Evolutionary conservation across 768 basidiomycete genomes (phyloP).

Genomic region (Terana coerulea): DNA sequence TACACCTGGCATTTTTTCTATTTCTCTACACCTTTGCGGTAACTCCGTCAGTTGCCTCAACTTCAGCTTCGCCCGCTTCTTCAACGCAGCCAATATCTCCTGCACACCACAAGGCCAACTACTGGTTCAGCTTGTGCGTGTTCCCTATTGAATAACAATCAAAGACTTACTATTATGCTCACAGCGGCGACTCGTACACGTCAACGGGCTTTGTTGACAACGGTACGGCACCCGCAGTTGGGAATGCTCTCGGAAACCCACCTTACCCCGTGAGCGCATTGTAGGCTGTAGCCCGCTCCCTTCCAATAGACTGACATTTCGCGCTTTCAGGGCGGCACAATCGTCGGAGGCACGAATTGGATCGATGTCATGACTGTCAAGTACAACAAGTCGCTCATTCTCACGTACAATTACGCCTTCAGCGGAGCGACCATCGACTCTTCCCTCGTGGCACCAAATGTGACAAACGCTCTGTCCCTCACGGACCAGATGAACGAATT

Average conservation of each 20-base stretch:
- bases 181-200: slow-evolving; percentile 56
- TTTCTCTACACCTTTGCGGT: too few relatives aligned
- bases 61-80: too few relatives aligned
- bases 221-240: slow-evolving; percentile 37
- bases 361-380: slow-evolving; percentile 49
- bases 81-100: slow-evolving; percentile 9
- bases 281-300: not conserved
- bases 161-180: not conserved
- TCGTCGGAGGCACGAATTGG: slow-evolving; percentile 57
- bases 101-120: slow-evolving; percentile 29
- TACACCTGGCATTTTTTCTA: not conserved
- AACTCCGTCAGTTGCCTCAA: too few relatives aligned
- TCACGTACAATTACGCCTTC: slow-evolving; percentile 65
- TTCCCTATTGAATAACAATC: not conserved
- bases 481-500: slow-evolving; percentile 63
- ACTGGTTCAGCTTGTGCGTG: slow-evolving; percentile 57
- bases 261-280: slow-evolving; percentile 38
- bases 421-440: slow-evolving; percentile 66
- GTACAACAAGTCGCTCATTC: slow-evolving; percentile 49
- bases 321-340: slow-evolving; percentile 42
- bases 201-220: slow-evolving; percentile 48
- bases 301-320: slow-evolving; percentile 14
- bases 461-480: slow-evolving; percentile 47
- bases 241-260: slow-evolving; percentile 53
- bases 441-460: slow-evolving; percentile 49